phyloP scores from a whole-genome alignment of 2,329 filamentous ascomycete species.

The Fusarium kyushuense region DNA sequence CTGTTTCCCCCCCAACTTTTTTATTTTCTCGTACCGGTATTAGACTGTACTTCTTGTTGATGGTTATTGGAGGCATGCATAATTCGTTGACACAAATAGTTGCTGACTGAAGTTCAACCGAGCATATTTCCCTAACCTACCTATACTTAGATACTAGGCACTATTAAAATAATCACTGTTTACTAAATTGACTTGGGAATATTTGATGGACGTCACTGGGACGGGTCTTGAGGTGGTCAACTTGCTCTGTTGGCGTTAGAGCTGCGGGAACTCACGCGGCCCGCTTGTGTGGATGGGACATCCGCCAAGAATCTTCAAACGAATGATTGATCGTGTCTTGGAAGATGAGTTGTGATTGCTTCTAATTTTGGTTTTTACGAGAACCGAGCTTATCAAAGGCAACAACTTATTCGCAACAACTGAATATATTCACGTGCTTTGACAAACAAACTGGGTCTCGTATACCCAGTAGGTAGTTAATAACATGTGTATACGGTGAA shows the following conservation, averaged over 20 bases:
- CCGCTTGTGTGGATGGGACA: constrained; percentile 29
- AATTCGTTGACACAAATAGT: background rate
- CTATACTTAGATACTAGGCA: constrained; percentile 1
- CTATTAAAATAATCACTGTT: background rate
- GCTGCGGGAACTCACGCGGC: constrained; percentile 27
- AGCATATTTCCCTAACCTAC: constrained; percentile 5
- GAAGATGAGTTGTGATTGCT: background rate
- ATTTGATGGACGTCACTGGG: constrained; percentile 29
- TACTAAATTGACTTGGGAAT: background rate
- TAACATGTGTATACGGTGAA: background rate
- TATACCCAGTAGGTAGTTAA: background rate
- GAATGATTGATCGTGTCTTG: background rate
- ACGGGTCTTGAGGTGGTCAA: background rate
- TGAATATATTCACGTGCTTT: background rate
- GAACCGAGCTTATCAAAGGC: background rate
- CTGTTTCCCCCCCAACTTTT: constrained; percentile 18
- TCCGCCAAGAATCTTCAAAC: constrained; percentile 13
- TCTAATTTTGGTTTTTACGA: background rate
- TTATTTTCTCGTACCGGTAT: constrained; percentile 8
- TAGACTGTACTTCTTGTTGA: constrained; percentile 16
- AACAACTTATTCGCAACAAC: background rate
- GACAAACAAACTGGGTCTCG: background rate
- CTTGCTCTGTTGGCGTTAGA: constrained; percentile 17
- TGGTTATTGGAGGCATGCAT: constrained; percentile 16
- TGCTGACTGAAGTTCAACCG: background rate